phyloP scores from a whole-genome alignment of 306 rosid genomes.

The Argentina anserina region DNA sequence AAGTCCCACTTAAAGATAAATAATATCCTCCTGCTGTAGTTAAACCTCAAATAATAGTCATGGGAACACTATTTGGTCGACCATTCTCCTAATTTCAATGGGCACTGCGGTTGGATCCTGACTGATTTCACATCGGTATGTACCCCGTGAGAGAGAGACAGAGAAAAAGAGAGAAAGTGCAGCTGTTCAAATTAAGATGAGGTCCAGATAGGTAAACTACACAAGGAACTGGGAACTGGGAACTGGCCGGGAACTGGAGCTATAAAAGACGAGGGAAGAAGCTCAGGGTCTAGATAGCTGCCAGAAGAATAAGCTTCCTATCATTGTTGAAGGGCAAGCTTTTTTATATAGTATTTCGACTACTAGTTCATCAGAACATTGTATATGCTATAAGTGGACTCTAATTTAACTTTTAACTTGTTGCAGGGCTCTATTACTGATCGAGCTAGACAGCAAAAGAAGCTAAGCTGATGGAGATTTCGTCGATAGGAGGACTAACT shows the following conservation, averaged over 20 bases:
- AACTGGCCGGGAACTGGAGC: slow-evolving; percentile 7
- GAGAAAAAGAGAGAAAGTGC: slow-evolving; percentile 33
- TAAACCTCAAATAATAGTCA: background rate
- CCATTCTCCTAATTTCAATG: slow-evolving; percentile 13
- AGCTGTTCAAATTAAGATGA: slow-evolving; percentile 31
- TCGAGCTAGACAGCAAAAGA: slow-evolving; percentile 23
- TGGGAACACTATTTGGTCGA: background rate
- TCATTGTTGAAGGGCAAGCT: slow-evolving; percentile 12
- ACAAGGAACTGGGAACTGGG: background rate
- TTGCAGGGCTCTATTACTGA: slow-evolving; percentile 23
- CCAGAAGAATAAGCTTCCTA: slow-evolving; percentile 5
- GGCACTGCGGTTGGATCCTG: background rate
- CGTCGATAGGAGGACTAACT: slow-evolving; percentile 48
- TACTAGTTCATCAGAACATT: background rate
- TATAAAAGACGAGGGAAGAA: slow-evolving; percentile 33
- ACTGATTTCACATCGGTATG: slow-evolving; percentile 34
- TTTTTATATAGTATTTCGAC: background rate
- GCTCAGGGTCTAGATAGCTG: slow-evolving; percentile 9
- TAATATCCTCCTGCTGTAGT: background rate
- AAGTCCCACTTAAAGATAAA: slow-evolving; percentile 14
- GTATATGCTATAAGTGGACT: background rate
- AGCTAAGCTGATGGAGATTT: slow-evolving; percentile 49
- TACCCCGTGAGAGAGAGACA: slow-evolving; percentile 37
- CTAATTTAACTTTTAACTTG: background rate
- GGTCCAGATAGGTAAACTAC: slow-evolving; percentile 21